Evolutionary conservation across 192 early-diverging fungal species (phyloP).

Genomic region (Backusella sp.): DNA sequence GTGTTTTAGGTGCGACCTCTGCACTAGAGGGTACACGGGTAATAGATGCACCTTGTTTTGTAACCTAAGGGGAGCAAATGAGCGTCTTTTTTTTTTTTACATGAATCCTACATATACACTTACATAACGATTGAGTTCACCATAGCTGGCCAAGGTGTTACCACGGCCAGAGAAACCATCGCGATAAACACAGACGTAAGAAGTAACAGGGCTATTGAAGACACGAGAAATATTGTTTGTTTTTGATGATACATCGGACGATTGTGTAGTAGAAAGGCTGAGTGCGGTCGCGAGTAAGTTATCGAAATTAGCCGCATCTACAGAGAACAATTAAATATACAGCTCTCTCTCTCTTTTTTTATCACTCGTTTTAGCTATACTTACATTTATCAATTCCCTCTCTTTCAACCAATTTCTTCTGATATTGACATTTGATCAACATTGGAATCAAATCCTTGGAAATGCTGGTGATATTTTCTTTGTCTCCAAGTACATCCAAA

Average conservation of each 20-base stretch:
- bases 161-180: slow-evolving; percentile 80
- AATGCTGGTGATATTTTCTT: slow-evolving; percentile 70
- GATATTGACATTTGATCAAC: slow-evolving; percentile 84
- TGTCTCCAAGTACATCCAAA: slow-evolving; percentile 71
- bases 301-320: slow-evolving; percentile 24
- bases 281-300: slow-evolving; percentile 34
- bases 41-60: slow-evolving; percentile 43
- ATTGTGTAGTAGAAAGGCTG: slow-evolving; percentile 34
- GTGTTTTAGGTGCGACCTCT: slow-evolving; percentile 63
- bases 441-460: slow-evolving; percentile 83
- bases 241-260: slow-evolving; percentile 37
- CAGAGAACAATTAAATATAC: not conserved
- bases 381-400: slow-evolving; percentile 68
- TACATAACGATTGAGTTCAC: slow-evolving; percentile 85
- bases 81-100: not conserved
- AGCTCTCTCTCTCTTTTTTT: not conserved
- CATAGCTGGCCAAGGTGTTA: slow-evolving; percentile 80
- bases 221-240: slow-evolving; percentile 29
- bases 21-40: slow-evolving; percentile 68
- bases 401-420: slow-evolving; percentile 60
- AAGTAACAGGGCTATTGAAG: slow-evolving; percentile 39
- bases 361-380: not conserved
- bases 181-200: slow-evolving; percentile 60
- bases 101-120: slow-evolving; percentile 19
- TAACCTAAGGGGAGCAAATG: slow-evolving; percentile 4